Percentiles rank a stretch among this genome's conserved stretches.
phyloP scores from a whole-genome alignment of 2,329 filamentous ascomycete species.

The Xylaria sp. region DNA sequence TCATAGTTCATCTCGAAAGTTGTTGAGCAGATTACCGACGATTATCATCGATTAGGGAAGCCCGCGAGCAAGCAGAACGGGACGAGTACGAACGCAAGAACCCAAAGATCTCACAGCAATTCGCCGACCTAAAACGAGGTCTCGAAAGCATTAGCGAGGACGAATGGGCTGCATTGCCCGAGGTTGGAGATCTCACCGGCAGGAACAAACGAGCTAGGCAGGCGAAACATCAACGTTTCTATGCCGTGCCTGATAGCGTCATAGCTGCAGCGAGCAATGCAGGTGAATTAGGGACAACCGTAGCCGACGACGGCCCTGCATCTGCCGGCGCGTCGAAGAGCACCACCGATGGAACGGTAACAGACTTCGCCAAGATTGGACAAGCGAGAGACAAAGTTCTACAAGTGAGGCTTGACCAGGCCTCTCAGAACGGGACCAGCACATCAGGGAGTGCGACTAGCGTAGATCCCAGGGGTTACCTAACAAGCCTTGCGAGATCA shows the following conservation, averaged over 20 bases:
- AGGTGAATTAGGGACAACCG: slow-evolving; percentile 84
- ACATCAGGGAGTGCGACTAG: slow-evolving; percentile 85
- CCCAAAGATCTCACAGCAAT: slow-evolving; percentile 97
- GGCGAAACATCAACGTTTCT: slow-evolving; percentile 85
- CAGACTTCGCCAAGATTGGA: slow-evolving; percentile 97
- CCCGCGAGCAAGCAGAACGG: slow-evolving; percentile 87
- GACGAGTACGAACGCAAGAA: slow-evolving; percentile 98
- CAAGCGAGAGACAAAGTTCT: slow-evolving; percentile 95
- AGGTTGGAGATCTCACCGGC: slow-evolving; percentile 95
- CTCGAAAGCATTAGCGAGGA: slow-evolving; percentile 90
- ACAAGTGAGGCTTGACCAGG: slow-evolving; percentile 91
- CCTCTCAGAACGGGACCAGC: slow-evolving; percentile 74
- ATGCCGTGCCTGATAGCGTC: slow-evolving; percentile 96
- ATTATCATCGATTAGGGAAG: slow-evolving; percentile 80
- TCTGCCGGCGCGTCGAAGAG: slow-evolving; percentile 50
- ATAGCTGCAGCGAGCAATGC: slow-evolving; percentile 85
- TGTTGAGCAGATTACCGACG: slow-evolving; percentile 82
- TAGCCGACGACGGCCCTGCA: slow-evolving; percentile 80
- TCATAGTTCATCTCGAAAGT: slow-evolving; percentile 71
- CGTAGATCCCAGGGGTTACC: slow-evolving; percentile 94
- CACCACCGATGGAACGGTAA: slow-evolving; percentile 85
- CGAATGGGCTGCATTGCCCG: slow-evolving; percentile 94
- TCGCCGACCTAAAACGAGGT: slow-evolving; percentile 92
- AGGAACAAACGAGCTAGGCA: slow-evolving; percentile 89
- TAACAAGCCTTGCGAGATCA: slow-evolving; percentile 88